Conservation (phyloP, 2,329 filamentous ascomycete genomes). For the Fusarium sp. region DNA sequence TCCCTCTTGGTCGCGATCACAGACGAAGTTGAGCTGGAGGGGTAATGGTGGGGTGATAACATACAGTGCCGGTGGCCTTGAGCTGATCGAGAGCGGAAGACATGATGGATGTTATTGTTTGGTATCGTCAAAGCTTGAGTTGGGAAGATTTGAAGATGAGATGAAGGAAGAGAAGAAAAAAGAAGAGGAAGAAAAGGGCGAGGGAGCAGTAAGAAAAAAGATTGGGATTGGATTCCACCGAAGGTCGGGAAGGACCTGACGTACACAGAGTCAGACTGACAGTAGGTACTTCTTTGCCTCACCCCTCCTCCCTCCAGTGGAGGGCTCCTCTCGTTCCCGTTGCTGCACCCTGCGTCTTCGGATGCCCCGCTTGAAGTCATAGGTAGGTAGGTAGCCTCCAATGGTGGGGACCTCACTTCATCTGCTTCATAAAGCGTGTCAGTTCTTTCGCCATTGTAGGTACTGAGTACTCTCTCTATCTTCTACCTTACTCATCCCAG, state of each 20-base stretch:
- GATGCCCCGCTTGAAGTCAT: constrained; percentile 34
- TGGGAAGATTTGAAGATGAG: constrained; percentile 22
- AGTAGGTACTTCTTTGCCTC: constrained; percentile 30
- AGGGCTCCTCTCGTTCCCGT: constrained; percentile 22
- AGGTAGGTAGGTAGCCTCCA: not conserved
- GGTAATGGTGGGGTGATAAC: constrained; percentile 65
- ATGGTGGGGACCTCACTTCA: constrained; percentile 29
- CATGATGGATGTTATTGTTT: constrained; percentile 64
- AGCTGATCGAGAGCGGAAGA: constrained; percentile 93
- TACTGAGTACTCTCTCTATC: not conserved
- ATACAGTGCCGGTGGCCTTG: constrained; percentile 95
- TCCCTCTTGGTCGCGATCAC: constrained; percentile 25
- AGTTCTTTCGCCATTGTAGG: not conserved
- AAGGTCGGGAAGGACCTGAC: constrained; percentile 40
- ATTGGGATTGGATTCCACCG: constrained; percentile 35
- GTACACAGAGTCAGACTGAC: constrained; percentile 37
- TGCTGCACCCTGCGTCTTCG: constrained; percentile 19
- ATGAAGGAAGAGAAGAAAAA: constrained; percentile 20
- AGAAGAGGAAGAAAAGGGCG: constrained; percentile 15
- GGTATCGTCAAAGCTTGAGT: constrained; percentile 25
- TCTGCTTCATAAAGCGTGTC: constrained; percentile 23
- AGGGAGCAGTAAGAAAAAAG: constrained; percentile 32
- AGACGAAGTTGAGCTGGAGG: constrained; percentile 43
- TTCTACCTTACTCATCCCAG: not conserved
- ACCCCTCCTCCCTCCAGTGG: constrained; percentile 22